Evolutionary conservation across 306 rosid genomes (phyloP).

Genomic region (Canavalia ensiformis): DNA sequence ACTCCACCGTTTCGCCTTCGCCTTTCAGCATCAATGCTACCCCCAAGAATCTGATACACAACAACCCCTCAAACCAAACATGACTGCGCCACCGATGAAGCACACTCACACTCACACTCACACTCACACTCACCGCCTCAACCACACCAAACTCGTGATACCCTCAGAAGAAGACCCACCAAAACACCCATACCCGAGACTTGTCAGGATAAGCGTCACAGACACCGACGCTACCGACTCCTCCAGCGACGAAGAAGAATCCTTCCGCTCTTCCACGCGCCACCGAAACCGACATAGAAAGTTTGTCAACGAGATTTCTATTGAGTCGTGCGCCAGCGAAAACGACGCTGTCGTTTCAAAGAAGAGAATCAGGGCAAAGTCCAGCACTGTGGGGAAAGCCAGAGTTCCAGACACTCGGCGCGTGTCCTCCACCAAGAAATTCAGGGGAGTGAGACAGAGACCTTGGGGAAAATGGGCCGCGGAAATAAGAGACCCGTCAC

Average conservation of each 20-base stretch:
- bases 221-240: slow-evolving; percentile 91
- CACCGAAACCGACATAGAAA: slow-evolving; percentile 64
- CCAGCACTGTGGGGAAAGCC: background rate
- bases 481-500: slow-evolving; percentile 88
- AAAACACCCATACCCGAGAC: slow-evolving; percentile 41
- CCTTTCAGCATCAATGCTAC: slow-evolving; percentile 62
- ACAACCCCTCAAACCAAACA: slow-evolving; percentile 9
- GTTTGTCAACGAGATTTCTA: slow-evolving; percentile 75
- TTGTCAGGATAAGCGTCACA: slow-evolving; percentile 70
- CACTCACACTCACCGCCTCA: slow-evolving; percentile 63
- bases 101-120: slow-evolving; percentile 69
- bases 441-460: slow-evolving; percentile 92
- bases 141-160: slow-evolving; percentile 53
- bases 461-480: slow-evolving; percentile 99
- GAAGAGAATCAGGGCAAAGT: slow-evolving; percentile 44
- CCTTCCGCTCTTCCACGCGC: slow-evolving; percentile 20
- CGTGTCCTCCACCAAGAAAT: slow-evolving; percentile 61
- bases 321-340: slow-evolving; percentile 51
- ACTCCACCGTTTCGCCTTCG: slow-evolving; percentile 43
- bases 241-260: slow-evolving; percentile 79
- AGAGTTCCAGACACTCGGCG: slow-evolving; percentile 33
- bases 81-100: slow-evolving; percentile 43
- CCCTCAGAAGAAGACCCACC: background rate
- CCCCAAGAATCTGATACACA: slow-evolving; percentile 42
- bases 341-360: slow-evolving; percentile 41